Conservation (phyloP, 1,284 basidiomycete species). For the Rugosomyces carneus region DNA sequence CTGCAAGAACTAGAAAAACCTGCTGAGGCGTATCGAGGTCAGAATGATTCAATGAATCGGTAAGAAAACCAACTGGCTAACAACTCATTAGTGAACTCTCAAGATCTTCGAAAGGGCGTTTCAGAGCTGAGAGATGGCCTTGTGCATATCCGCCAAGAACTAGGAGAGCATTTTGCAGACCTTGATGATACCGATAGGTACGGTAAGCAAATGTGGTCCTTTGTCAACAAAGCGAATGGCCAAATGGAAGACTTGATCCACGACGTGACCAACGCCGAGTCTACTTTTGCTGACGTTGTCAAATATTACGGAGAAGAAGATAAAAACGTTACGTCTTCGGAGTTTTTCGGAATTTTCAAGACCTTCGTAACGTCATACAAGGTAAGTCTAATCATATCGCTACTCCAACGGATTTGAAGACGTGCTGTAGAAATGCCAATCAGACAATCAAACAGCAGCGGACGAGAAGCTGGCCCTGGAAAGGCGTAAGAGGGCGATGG, state of each 20-base stretch:
- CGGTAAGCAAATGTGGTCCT: conserved; percentile 86
- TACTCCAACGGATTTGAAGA: conserved; percentile 5
- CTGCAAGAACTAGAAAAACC: conserved; percentile 86
- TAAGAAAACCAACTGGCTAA: conserved; percentile 1
- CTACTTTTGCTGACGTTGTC: conserved; percentile 76
- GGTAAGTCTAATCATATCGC: conserved; percentile 36
- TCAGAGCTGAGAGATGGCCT: conserved; percentile 75
- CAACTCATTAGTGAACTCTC: conserved; percentile 56
- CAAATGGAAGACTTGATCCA: conserved; percentile 80
- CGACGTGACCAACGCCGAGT: conserved; percentile 78
- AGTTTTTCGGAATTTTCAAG: conserved; percentile 94
- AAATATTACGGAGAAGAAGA: conserved; percentile 90
- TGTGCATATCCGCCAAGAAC: conserved; percentile 69
- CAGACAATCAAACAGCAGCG: conserved; percentile 64
- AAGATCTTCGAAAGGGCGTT: conserved; percentile 71
- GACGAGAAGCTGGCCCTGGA: conserved; percentile 61
- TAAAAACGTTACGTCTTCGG: conserved; percentile 73
- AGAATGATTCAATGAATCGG: conserved; percentile 17
- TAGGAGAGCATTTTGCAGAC: conserved; percentile 74
- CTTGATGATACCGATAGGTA: conserved; percentile 70
- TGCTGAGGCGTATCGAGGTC: conserved; percentile 90
- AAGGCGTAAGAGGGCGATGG: conserved; percentile 59
- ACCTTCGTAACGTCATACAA: conserved; percentile 90
- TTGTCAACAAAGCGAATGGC: conserved; percentile 66
- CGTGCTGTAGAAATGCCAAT: conserved; percentile 69